Evolutionary conservation across 108 stramenopile genomes (phyloP).

Genomic region (Tribonema minus): DNA sequence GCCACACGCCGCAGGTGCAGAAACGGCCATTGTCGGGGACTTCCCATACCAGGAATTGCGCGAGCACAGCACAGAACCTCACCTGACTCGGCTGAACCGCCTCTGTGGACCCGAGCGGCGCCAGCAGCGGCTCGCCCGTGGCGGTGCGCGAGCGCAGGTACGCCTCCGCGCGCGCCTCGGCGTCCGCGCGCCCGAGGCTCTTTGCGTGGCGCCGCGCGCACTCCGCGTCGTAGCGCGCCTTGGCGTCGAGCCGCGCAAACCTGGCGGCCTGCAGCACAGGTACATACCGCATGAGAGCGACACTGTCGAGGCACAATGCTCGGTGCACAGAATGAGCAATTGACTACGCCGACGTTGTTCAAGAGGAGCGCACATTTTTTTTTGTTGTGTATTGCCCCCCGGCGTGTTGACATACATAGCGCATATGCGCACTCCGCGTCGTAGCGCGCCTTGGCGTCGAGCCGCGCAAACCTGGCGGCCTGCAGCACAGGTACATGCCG

Average conservation of each 20-base stretch:
- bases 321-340: neutral
- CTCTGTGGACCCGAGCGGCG: neutral
- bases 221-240: neutral
- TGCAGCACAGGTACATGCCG: neutral
- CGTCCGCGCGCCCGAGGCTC: neutral
- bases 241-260: neutral
- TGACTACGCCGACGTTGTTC: too few species aligned
- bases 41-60: too few species aligned
- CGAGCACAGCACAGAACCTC: too few species aligned
- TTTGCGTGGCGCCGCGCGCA: neutral
- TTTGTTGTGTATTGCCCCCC: too few species aligned
- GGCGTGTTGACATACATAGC: too few species aligned
- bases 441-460: neutral
- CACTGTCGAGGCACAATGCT: too few species aligned
- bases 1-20: too few species aligned
- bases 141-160: neutral
- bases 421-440: neutral
- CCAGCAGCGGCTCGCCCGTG: neutral
- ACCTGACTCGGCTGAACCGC: neutral
- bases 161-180: neutral
- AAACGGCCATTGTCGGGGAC: too few species aligned
- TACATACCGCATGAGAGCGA: neutral
- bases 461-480: neutral
- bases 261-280: neutral
- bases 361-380: too few species aligned